phyloP scores from a whole-genome alignment of 768 basidiomycete genomes.

The Lactarius psammicola region DNA sequence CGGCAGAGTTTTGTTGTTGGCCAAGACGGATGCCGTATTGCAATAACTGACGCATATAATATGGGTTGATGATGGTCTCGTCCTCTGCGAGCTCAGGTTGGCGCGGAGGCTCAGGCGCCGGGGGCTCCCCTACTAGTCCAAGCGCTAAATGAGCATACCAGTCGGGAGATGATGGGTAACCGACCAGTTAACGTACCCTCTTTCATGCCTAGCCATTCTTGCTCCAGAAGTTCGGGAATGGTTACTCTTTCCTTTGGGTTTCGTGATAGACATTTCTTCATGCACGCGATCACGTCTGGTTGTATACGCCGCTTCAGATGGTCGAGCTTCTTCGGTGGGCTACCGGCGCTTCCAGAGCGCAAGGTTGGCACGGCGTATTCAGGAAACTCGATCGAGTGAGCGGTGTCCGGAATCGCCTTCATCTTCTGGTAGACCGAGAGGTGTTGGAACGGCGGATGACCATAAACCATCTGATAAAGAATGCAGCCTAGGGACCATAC shows the following conservation, averaged over 20 bases:
- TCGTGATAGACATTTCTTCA: conserved; percentile 77
- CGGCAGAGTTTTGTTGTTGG: conserved; percentile 30
- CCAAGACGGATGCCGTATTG: conserved; percentile 68
- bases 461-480: conserved; percentile 98
- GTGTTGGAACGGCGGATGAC: conserved; percentile 87
- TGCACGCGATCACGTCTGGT: conserved; percentile 71
- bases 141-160: conserved; percentile 12
- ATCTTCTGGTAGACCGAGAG: conserved; percentile 85
- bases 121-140: conserved; percentile 31
- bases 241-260: conserved; percentile 81
- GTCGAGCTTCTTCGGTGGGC: conserved; percentile 57
- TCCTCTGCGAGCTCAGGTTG: conserved; percentile 43
- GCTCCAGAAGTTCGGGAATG: conserved; percentile 81
- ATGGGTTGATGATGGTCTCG: conserved; percentile 73
- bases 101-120: conserved; percentile 36
- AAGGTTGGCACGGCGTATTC: conserved; percentile 57
- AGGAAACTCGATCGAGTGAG: conserved; percentile 79
- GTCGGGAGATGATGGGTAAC: neutral
- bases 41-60: conserved; percentile 76
- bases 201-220: conserved; percentile 73
- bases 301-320: conserved; percentile 72
- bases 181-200: conserved; percentile 44
- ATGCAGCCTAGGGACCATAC: conserved; percentile 99
- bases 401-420: conserved; percentile 84
- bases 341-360: conserved; percentile 33